Conservation (phyloP, 805 yeast genomes). For the Ascoidea rubescens region DNA sequence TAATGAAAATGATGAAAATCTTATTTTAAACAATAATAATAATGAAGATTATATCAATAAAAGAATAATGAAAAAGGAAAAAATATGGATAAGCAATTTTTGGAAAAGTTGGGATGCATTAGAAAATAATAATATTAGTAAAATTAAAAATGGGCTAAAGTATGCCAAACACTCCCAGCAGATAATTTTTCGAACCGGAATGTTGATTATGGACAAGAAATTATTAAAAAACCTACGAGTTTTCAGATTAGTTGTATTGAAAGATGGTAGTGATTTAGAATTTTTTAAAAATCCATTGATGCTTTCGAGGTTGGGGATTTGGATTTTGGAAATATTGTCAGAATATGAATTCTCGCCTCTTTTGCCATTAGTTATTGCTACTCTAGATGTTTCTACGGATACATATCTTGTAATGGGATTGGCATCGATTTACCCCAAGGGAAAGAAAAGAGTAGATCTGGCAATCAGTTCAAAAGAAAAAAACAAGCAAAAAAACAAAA, state of each 20-base stretch:
- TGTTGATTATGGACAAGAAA: constrained; percentile 75
- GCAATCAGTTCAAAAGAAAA: constrained; percentile 12
- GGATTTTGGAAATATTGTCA: constrained; percentile 84
- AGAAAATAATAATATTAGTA: constrained; percentile 29
- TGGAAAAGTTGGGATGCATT: constrained; percentile 60
- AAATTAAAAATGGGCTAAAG: constrained; percentile 56
- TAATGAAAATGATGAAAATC: constrained; percentile 17
- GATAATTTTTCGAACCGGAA: constrained; percentile 76
- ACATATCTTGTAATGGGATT: constrained; percentile 82
- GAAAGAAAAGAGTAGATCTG: constrained; percentile 20
- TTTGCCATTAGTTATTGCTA: constrained; percentile 76
- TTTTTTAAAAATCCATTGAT: constrained; percentile 80
- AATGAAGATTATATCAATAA: constrained; percentile 10
- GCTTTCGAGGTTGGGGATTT: constrained; percentile 68
- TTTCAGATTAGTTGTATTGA: constrained; percentile 75
- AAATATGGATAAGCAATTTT: constrained; percentile 62
- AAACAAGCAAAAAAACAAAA: neutral
- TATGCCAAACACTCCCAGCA: constrained; percentile 77
- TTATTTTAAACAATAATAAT: constrained; percentile 9
- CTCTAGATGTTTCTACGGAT: constrained; percentile 57
- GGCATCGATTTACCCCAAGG: constrained; percentile 64
- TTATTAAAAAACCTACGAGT: constrained; percentile 66
- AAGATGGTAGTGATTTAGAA: constrained; percentile 61
- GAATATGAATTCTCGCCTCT: constrained; percentile 53
- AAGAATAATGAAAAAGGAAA: constrained; percentile 30